Base-by-base conservation (phyloP, 176 grass and related monocot species). In the Eleusine indica region DNA sequence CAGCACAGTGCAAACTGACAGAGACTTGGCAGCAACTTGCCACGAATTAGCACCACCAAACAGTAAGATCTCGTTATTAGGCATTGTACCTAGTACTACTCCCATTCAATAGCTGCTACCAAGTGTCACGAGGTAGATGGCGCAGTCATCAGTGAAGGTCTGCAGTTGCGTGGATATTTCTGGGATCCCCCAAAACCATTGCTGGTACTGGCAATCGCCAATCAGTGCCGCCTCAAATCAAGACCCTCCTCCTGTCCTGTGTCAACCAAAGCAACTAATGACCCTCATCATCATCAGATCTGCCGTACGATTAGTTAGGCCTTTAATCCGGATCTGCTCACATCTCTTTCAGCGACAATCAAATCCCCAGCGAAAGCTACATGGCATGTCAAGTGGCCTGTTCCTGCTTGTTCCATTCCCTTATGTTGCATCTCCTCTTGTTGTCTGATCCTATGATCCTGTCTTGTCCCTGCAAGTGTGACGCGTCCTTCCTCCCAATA, bases 11-110 rank as follows among this genome's bases (percentile, higher is more conserved):
- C 65, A n/a, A 41, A 17, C 32, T 3, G 48, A 64, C 39, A 85
- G 35, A 15, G 21, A 66, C 66, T 37, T 18, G 0, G 77, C 82
- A 76, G 76, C 87, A 35, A 52, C 32, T 39, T 42, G 70, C 16
- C n/a, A 80, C 35, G 65, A 70, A 81, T 66, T 72, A 29, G 38
- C 73, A 32, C 28, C 66, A 15, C 18, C 30, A 5, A 25, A 79
- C 67, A 37, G 88, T 68, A n/a, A 44, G 84, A 79, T 83, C 40
- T 80, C 41, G 80, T 0, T 66, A 74, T n/a, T 22, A 19, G 61
- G 35, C 63, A 32, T 15, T 72, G 70, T 85, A 65, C 67, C 37
- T 71, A 30, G 74, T 56, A 61, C 43, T 3, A 60, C 52, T 35
- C 15, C 46, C 11, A 66, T 43, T 43, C 35, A 54, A 76, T 76